Evolutionary conservation across 2,329 filamentous ascomycete genomes (phyloP), one percentile per base, ranked within the genome.

Genomic region (Monilinia polystroma): DNA sequence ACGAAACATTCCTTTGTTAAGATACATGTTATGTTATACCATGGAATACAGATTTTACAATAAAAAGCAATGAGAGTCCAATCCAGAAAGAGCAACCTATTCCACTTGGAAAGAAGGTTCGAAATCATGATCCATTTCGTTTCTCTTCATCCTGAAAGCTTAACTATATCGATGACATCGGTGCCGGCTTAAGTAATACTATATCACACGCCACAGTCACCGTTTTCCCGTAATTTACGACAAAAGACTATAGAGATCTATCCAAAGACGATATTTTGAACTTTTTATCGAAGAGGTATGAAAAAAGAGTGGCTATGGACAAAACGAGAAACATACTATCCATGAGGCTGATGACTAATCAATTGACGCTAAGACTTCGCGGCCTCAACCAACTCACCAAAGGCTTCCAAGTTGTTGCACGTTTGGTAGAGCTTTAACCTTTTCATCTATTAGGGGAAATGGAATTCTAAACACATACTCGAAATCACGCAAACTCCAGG

Each of bases 91-190:
- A 51, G 45, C 32, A 26, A 41, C n/a, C 8, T 8, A 18, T 62
- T 62, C 58, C 58, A 41, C 45, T 62, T 38, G 58, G 47, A 51
- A 62, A 35, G 58, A 56, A 38, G 32, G 4, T 8, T 38, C 32
- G 14, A 62, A 20, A 52, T 38, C n/a, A n/a, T 38, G 23, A n/a
- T 29, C 12, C 10, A 7, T 62, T 51, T 6, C 20, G 29, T 38
- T 43, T 41, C n/a, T 32, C 32, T 38, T 51, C n/a, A 14, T n/a
- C 20, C 5, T 18, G 41, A 16, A 43, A 43, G 41, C 14, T n/a
- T 32, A 49, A 49, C 4, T 12, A 8, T 3, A 23, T 20, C 8
- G 12, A 35, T 7, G 12, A 5, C 11, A 49, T 8, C 8, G n/a
- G 20, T 7, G 45, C 3, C 3, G 6, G 43, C 3, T 35, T 0